Conservation (phyloP, 2,329 filamentous ascomycete genomes). For the Pseudocercospora fuligena region DNA sequence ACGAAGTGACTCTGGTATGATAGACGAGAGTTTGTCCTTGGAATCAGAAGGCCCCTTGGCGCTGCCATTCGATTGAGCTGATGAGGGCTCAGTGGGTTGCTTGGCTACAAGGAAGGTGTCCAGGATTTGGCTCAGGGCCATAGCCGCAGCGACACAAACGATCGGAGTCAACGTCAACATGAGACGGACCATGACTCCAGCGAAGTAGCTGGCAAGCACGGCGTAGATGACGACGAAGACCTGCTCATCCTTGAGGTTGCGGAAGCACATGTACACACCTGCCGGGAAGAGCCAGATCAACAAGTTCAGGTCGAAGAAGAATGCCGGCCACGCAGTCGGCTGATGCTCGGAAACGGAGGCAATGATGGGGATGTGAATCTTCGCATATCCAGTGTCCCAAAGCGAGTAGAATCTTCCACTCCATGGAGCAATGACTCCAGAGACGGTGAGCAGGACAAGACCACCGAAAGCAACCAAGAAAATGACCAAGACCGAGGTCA, state of each 20-base stretch:
- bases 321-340: conserved; percentile 97
- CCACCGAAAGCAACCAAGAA: conserved; percentile 74
- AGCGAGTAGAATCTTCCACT: conserved; percentile 98
- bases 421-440: conserved; percentile 95
- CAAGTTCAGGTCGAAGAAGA: conserved; percentile 98
- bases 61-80: conserved; percentile 47
- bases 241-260: conserved; percentile 90
- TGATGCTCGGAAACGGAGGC: conserved; percentile 99
- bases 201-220: conserved; percentile 96
- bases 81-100: conserved; percentile 57
- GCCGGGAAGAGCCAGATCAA: conserved; percentile 99
- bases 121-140: conserved; percentile 84
- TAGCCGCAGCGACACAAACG: conserved; percentile 90
- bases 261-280: conserved; percentile 98
- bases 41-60: conserved; percentile 50
- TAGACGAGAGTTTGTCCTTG: conserved; percentile 50
- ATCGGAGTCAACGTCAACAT: conserved; percentile 98
- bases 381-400: conserved; percentile 98
- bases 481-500: conserved; percentile 72
- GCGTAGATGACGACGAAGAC: conserved; percentile 97
- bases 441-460: conserved; percentile 81
- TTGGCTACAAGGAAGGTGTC: conserved; percentile 79
- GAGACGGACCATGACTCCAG: conserved; percentile 97
- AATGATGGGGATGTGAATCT: conserved; percentile 99
- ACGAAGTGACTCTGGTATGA: conserved; percentile 63